phyloP scores from a whole-genome alignment of 805 yeast genomes.

The Maudiozyma barnettii region DNA sequence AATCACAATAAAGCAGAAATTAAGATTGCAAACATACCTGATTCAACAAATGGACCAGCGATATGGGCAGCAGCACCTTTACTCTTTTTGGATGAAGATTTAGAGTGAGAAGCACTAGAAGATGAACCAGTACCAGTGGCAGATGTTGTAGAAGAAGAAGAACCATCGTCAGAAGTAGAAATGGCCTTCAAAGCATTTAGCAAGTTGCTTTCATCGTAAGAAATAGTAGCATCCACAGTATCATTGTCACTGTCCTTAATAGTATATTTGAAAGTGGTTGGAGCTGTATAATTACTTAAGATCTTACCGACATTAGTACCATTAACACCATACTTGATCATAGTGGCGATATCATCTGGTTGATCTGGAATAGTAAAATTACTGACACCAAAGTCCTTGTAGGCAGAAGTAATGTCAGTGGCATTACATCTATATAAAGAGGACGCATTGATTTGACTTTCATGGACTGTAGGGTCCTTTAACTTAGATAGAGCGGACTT shows the following conservation, averaged over 20 bases:
- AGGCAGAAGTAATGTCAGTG: conserved; percentile 28
- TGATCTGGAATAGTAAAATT: conserved; percentile 40
- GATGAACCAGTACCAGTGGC: conserved; percentile 9
- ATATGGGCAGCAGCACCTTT: conserved; percentile 18
- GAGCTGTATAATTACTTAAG: conserved; percentile 31
- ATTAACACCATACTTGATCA: conserved; percentile 42
- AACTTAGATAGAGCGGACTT: conserved; percentile 33
- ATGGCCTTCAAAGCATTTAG: conserved; percentile 28
- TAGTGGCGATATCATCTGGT: conserved; percentile 34
- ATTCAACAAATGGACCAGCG: conserved; percentile 3
- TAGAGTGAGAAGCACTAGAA: conserved; percentile 6
- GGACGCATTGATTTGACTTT: conserved; percentile 28
- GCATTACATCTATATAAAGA: conserved; percentile 35
- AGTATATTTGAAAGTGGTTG: conserved; percentile 33
- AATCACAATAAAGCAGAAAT: conserved; percentile 33
- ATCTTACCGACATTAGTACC: conserved; percentile 38
- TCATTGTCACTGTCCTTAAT: conserved; percentile 31
- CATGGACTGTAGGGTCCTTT: conserved; percentile 31
- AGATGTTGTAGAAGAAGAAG: conserved; percentile 12
- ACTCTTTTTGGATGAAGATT: conserved; percentile 14
- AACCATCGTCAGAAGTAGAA: conserved; percentile 13
- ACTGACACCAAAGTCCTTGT: conserved; percentile 35
- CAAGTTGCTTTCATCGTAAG: conserved; percentile 29
- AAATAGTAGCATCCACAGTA: conserved; percentile 31
- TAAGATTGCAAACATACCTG: conserved; percentile 27